Percentiles rank a stretch among this genome's conserved stretches.
Conservation (phyloP, 345 rosid genomes). For the Aegle marmelos region DNA sequence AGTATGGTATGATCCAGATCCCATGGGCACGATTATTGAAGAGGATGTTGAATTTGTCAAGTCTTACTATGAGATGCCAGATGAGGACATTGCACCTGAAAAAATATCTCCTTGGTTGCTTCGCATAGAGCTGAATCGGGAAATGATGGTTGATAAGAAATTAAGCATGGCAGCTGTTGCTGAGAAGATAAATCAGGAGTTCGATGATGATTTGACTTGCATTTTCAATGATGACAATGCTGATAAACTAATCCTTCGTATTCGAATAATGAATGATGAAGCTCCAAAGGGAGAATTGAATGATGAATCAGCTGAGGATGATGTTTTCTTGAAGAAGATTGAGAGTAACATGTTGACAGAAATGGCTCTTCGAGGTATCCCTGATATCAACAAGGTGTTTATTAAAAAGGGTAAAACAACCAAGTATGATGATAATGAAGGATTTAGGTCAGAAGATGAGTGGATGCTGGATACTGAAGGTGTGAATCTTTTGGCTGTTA, state of each 20-base stretch:
- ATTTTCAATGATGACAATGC: conserved; percentile 97
- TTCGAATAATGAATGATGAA: conserved; percentile 96
- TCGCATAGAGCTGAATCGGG: conserved; percentile 94
- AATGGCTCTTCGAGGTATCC: conserved; percentile 98
- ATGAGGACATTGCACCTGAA: conserved; percentile 90
- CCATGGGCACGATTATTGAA: conserved; percentile 81
- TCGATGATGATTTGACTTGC: conserved; percentile 93
- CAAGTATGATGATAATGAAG: conserved; percentile 75
- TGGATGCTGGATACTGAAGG: conserved; percentile 99
- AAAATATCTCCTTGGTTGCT: conserved; percentile 98
- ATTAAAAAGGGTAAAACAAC: conserved; percentile 76
- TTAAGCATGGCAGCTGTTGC: conserved; percentile 96
- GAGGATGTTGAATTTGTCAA: conserved; percentile 93
- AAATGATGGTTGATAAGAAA: conserved; percentile 99
- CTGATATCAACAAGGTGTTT: conserved; percentile 96
- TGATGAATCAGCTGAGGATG: conserved; percentile 98
- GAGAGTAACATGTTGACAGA: conserved; percentile 99
- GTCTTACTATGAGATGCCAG: conserved; percentile 98
- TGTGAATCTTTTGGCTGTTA: conserved; percentile 91
- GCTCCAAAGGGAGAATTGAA: conserved; percentile 81
- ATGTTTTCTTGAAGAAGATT: conserved; percentile 93
- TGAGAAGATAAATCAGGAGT: conserved; percentile 89
- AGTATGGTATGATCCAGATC: conserved; percentile 99
- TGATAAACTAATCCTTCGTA: conserved; percentile 84
- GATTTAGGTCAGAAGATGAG: conserved; percentile 81